Base-by-base conservation (phyloP, 768 basidiomycete genomes). In the Tulasnella sp. region DNA sequence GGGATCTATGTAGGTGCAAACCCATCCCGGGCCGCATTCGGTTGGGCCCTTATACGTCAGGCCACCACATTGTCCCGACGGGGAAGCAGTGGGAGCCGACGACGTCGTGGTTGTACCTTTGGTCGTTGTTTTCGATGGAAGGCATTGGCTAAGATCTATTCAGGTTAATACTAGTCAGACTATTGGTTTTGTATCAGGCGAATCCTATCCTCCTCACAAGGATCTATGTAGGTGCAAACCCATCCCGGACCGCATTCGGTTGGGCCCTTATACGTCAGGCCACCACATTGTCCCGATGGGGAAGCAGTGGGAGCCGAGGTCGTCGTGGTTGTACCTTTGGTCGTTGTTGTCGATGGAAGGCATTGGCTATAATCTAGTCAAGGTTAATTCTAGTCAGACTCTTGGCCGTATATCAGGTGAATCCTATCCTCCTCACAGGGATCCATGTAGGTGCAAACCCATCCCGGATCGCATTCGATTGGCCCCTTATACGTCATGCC, bases 341-440 rank as follows among this genome's bases (percentile, higher is more conserved):
- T 54, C 54, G 54, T 54, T n/a, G 54, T 54, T 1, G 54, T 54
- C 54, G 54, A 54, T 37, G 64, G 64, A 34, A 69, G 24, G 28
- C 64, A 69, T 69, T 69, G 64, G 64, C 64, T 69, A 28, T 69
- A 69, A 37, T 69, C 64, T 69, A 16, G 28, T 37, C 64, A 22
- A 6, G 12, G 16, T 46, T 2, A 46, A 11, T 14, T 1, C 12
- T 46, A 18, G 46, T 46, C 16, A 46, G 46, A 11, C 9, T 46
- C 46, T 46, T 20, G 18, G 46, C 18, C 46, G 14, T 4, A 46
- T 14, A 14, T 18, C 16, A 46, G 46, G 46, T 18, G 46, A 46
- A 46, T 46, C 46, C 31, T 8, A 34, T 11, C 7, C 6, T 31
- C 5, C 64, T 69, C n/a, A 69, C 64, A 69, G 64, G 28, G 31